Percentiles rank a stretch among this genome's conserved stretches.
Conservation (phyloP, 2,329 filamentous ascomycete genomes). For the Biscogniauxia marginata region DNA sequence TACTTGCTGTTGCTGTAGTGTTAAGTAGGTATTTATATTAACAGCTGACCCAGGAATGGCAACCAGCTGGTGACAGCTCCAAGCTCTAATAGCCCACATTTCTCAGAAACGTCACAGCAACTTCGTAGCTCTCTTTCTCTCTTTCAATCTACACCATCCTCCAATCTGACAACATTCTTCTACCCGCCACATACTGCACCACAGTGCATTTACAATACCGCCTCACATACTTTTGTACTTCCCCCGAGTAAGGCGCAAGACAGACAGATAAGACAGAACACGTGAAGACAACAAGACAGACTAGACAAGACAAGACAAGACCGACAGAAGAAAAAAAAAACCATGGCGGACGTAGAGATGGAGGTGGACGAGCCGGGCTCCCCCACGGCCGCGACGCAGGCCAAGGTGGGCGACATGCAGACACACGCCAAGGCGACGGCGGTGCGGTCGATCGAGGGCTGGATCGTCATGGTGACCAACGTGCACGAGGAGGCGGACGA, state of each 20-base stretch:
- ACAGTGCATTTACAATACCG: no score
- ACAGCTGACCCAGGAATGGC: no score
- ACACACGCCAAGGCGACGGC: constrained; percentile 74
- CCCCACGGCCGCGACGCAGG: constrained; percentile 35
- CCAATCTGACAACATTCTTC: not conserved
- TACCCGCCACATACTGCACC: no score
- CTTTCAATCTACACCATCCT: not conserved
- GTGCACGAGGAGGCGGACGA: constrained; percentile 86
- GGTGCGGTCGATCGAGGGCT: constrained; percentile 83
- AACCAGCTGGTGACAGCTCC: not conserved
- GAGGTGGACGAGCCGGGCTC: constrained; percentile 53
- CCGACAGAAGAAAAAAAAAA: not conserved
- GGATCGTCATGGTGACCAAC: constrained; percentile 85
- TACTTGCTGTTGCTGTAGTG: no score
- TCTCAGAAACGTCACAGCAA: no score
- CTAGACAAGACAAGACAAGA: not conserved
- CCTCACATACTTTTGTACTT: no score
- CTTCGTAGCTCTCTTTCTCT: not conserved
- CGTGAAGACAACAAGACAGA: no score
- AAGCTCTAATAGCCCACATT: not conserved
- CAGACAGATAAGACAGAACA: no score
- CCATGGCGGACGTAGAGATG: constrained; percentile 59
- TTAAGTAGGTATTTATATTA: no score
- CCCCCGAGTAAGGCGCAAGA: no score
- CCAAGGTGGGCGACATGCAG: constrained; percentile 63